Conservation (phyloP, 2,329 filamentous ascomycete species). For the Seiridium unicorne region DNA sequence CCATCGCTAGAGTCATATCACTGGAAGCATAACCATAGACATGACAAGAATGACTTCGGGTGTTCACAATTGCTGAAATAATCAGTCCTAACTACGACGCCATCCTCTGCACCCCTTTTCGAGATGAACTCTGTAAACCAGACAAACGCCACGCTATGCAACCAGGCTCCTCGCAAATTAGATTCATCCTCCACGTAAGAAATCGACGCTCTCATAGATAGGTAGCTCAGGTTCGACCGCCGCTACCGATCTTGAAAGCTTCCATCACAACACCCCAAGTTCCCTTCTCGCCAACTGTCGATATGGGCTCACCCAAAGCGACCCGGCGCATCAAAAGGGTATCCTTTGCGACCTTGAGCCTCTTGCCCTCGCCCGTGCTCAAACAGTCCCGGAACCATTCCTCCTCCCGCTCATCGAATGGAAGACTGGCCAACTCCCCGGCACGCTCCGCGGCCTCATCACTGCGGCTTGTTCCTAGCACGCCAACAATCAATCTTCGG, state of each 20-base stretch:
- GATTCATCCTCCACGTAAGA: neutral
- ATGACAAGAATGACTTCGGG: no score
- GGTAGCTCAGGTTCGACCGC: constrained; percentile 20
- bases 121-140: neutral
- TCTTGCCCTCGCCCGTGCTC: constrained; percentile 61
- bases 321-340: constrained; percentile 73
- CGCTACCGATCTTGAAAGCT: constrained; percentile 46
- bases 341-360: constrained; percentile 65
- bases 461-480: constrained; percentile 42
- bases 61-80: no score
- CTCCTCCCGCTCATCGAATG: constrained; percentile 70
- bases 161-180: neutral
- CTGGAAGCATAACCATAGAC: no score
- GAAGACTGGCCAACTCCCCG: constrained; percentile 69
- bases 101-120: no score
- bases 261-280: constrained; percentile 51
- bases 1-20: no score
- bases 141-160: constrained; percentile 29
- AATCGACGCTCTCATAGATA: neutral
- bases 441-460: constrained; percentile 52
- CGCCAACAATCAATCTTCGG: constrained; percentile 60
- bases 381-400: constrained; percentile 71
- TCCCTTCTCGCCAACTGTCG: constrained; percentile 42
- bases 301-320: constrained; percentile 53
- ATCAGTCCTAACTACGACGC: no score